Percentiles rank a stretch among this genome's conserved stretches.
phyloP scores from a whole-genome alignment of 1,139 yeast species.

The Pichia sp. region DNA sequence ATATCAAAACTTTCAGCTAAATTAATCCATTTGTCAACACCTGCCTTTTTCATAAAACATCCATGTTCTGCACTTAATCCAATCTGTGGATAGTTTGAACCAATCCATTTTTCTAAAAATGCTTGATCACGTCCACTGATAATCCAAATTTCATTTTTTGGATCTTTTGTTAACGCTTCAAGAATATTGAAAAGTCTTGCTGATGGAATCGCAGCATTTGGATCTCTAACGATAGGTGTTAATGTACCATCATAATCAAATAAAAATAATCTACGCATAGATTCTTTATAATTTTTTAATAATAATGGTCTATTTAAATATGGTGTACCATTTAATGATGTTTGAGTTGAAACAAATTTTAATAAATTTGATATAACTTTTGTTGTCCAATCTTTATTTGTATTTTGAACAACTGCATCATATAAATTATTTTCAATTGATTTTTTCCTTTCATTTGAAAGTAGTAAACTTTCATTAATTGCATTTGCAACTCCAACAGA shows the following conservation, averaged over 20 bases:
- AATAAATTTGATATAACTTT: constrained; percentile 52
- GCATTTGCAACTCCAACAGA: constrained; percentile 86
- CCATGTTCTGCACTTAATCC: constrained; percentile 98
- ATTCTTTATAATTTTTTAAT: constrained; percentile 50
- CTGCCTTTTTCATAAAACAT: constrained; percentile 76
- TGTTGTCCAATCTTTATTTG: constrained; percentile 78
- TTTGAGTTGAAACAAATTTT: constrained; percentile 28
- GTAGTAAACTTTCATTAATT: constrained; percentile 58
- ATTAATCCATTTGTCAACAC: constrained; percentile 66
- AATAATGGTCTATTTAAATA: constrained; percentile 70
- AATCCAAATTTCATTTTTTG: constrained; percentile 85
- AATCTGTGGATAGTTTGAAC: constrained; percentile 49
- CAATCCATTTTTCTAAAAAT: constrained; percentile 86
- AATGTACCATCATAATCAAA: constrained; percentile 97
- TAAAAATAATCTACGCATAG: constrained; percentile 68
- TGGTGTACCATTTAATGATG: constrained; percentile 63
- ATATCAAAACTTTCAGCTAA: constrained; percentile 78
- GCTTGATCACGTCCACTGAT: constrained; percentile 93
- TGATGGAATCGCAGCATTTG: constrained; percentile 97
- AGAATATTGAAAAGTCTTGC: constrained; percentile 59
- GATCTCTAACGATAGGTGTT: constrained; percentile 92
- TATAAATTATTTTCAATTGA: constrained; percentile 49
- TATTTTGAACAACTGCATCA: constrained; percentile 58
- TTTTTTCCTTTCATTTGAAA: constrained; percentile 40
- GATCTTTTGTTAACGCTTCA: constrained; percentile 60